A percentile compares a stretch with the other conserved stretches of the same genome.
phyloP scores from a whole-genome alignment of 2,329 filamentous ascomycete genomes.

The Alternaria brassicicola region DNA sequence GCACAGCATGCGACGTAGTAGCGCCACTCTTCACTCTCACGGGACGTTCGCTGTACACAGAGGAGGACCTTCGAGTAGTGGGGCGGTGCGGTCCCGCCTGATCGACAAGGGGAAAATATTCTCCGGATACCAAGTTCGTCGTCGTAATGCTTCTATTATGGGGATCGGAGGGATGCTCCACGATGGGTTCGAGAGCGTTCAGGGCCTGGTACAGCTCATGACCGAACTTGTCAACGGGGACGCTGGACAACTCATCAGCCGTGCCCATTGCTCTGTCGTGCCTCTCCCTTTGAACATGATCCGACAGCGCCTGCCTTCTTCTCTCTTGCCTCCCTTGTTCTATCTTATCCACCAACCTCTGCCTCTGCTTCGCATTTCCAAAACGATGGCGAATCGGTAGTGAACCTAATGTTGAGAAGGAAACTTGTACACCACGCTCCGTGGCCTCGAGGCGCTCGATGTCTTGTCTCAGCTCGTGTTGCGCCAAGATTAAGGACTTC shows the following conservation, averaged over 20 bases:
- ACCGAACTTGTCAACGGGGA: neutral
- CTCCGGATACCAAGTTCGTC: neutral
- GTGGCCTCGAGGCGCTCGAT: conserved; percentile 1
- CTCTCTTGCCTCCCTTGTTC: neutral
- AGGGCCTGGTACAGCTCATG: neutral
- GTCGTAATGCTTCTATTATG: neutral
- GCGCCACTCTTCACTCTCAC: neutral
- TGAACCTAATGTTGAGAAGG: neutral
- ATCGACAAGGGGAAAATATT: neutral
- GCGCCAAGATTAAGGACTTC: neutral
- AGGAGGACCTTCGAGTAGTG: neutral
- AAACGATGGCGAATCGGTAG: neutral
- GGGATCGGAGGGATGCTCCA: neutral
- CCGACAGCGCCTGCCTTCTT: neutral
- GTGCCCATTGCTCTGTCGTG: neutral
- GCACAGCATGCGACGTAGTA: neutral
- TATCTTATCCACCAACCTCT: accelerated
- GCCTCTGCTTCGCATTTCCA: neutral
- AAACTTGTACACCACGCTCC: neutral
- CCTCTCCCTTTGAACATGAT: neutral
- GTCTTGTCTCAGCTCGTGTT: conserved; percentile 6
- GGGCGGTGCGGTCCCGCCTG: neutral
- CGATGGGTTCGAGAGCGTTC: neutral
- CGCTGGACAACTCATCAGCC: neutral
- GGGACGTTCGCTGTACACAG: neutral